Percentiles rank a stretch among this genome's conserved stretches.
These are phyloP conservation scores for Cyclotella kingstonii DNA, from an alignment of 108 stramenopile genomes.

Conservation along the genomic window DNA sequence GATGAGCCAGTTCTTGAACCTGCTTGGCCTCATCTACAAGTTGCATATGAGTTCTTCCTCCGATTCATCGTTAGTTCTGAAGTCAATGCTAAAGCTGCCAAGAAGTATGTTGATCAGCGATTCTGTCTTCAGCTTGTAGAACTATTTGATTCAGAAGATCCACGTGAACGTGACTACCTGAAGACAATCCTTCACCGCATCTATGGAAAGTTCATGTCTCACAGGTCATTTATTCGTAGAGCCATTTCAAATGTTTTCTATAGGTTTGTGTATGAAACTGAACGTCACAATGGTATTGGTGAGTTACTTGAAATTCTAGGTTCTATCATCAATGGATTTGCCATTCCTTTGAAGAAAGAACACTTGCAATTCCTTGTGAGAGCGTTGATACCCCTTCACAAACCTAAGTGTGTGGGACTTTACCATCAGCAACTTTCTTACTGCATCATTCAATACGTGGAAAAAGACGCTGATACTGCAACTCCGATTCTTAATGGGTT, in stretches of 20 bases:
- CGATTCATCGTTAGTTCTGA: constrained; percentile 95
- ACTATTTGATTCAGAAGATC: constrained; percentile 98
- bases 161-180: constrained; percentile 98
- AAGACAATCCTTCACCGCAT: constrained; percentile 99
- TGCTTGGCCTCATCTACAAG: constrained; percentile 98
- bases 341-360: constrained; percentile 96
- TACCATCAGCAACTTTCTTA: constrained; percentile 99
- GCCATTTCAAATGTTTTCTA: constrained; percentile 97
- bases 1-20: constrained; percentile 98
- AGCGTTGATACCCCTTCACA: constrained; percentile 97
- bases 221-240: constrained; percentile 95
- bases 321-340: constrained; percentile 98
- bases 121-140: constrained; percentile 96
- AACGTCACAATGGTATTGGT: constrained; percentile 97
- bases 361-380: constrained; percentile 95
- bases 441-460: constrained; percentile 99
- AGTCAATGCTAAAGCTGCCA: constrained; percentile 98
- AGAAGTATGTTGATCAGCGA: constrained; percentile 95
- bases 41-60: constrained; percentile 99
- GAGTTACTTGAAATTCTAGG: constrained; percentile 98
- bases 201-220: constrained; percentile 99
- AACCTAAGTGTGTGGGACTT: constrained; percentile 93
- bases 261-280: constrained; percentile 96
- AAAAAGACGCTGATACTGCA: constrained; percentile 98
- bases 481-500: constrained; percentile 95